Evolutionary conservation across 345 rosid genomes (phyloP).

Genomic region (Heritiera littoralis): DNA sequence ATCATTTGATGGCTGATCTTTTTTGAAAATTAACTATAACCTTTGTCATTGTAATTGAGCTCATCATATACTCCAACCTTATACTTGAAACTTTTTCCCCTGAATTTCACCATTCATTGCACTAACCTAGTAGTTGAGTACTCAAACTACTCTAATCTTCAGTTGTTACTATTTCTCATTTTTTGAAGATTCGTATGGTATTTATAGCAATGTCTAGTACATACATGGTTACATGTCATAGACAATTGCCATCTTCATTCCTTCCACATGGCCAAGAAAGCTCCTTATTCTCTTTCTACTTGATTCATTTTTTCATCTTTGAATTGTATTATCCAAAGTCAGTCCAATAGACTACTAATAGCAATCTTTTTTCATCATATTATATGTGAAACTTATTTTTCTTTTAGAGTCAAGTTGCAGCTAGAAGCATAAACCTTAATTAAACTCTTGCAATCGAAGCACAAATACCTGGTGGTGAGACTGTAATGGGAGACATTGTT

Average conservation of each 20-base stretch:
- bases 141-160: slow-evolving; percentile 14
- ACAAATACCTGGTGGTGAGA: slow-evolving; percentile 94
- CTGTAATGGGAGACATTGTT: slow-evolving; percentile 87
- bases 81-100: no score
- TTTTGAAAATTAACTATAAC: no score
- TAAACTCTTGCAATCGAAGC: slow-evolving; percentile 92
- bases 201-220: not conserved
- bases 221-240: slow-evolving; percentile 1
- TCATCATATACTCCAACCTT: no score
- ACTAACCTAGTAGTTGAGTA: not conserved
- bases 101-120: not conserved
- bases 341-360: not conserved
- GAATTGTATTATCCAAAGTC: not conserved
- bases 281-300: not conserved
- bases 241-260: not conserved
- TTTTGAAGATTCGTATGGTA: slow-evolving; percentile 1
- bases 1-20: no score
- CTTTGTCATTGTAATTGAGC: no score
- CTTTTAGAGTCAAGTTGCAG: slow-evolving; percentile 85
- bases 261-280: not conserved
- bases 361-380: slow-evolving; percentile 20
- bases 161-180: slow-evolving; percentile 11
- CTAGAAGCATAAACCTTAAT: slow-evolving; percentile 94
- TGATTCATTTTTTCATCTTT: not conserved
- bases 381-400: slow-evolving; percentile 25